phyloP scores from a whole-genome alignment of 495 filamentous ascomycete genomes.

The Tuber calosporum region DNA sequence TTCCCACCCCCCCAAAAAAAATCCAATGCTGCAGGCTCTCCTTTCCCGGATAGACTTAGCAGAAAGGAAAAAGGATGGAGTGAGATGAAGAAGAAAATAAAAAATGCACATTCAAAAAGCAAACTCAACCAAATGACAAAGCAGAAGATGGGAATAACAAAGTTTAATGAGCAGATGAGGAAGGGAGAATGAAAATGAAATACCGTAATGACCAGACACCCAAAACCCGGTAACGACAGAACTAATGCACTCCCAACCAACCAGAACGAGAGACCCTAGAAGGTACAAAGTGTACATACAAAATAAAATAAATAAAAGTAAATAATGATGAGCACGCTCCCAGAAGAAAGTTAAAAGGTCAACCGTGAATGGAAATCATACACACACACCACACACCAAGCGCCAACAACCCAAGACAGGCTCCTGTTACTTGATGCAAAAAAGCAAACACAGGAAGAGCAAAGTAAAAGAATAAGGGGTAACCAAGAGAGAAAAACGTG shows the following conservation, averaged over 20 bases:
- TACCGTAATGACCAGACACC: constrained; percentile 28
- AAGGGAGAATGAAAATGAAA: constrained; percentile 42
- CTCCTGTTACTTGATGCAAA: constrained; percentile 42
- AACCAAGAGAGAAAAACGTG: constrained; percentile 38
- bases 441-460: constrained; percentile 44
- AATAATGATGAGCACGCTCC: constrained; percentile 15
- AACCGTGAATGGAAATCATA: constrained; percentile 29
- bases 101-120: constrained; percentile 22
- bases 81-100: constrained; percentile 19
- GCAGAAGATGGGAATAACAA: constrained; percentile 14
- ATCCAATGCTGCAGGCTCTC: constrained; percentile 32
- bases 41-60: constrained; percentile 13
- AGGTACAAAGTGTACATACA: constrained; percentile 40
- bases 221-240: constrained; percentile 32
- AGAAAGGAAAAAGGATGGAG: constrained; percentile 22
- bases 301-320: constrained; percentile 18
- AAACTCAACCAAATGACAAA: constrained; percentile 5
- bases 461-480: constrained; percentile 36
- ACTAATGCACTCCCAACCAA: constrained; percentile 34
- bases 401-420: constrained; percentile 10
- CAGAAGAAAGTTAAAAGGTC: constrained; percentile 42
- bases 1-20: constrained; percentile 32
- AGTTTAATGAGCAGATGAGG: constrained; percentile 19
- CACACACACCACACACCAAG: constrained; percentile 32
- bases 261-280: constrained; percentile 40